These are phyloP conservation scores for Auriscalpium microsporum DNA, from an alignment of 768 basidiomycete genomes.

Conservation along the genomic window DNA sequence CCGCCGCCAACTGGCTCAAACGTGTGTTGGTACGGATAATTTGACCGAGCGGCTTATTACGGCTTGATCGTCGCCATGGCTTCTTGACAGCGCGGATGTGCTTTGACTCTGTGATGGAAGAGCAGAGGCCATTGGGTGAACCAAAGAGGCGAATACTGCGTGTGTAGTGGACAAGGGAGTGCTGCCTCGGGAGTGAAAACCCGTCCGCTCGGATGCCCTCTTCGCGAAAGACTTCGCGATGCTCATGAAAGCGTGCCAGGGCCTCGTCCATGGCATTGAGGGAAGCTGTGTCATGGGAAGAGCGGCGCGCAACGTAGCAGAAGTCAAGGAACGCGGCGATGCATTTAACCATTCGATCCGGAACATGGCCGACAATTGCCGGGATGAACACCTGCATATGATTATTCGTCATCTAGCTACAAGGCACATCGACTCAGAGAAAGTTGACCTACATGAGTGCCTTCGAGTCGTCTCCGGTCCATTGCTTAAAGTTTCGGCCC, in stretches of 20 bases:
- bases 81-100: slow-evolving; percentile 19
- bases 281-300: no score
- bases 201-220: background rate
- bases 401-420: no score
- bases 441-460: slow-evolving; percentile 23
- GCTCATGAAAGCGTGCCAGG: no score
- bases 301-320: no score
- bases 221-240: no score
- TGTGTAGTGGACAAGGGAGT: slow-evolving; percentile 19
- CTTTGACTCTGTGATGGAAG: slow-evolving; percentile 16
- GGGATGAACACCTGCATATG: no score
- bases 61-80: background rate
- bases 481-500: slow-evolving; percentile 20
- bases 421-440: no score
- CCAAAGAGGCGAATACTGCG: slow-evolving; percentile 14
- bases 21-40: background rate
- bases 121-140: slow-evolving; percentile 14
- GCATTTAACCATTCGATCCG: no score
- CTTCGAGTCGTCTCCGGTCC: slow-evolving; percentile 22
- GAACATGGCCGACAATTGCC: no score
- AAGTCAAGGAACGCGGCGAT: no score
- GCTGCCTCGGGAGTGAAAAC: slow-evolving; percentile 19
- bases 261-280: no score
- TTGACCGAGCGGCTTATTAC: background rate
- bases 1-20: background rate